Conservation (phyloP, 352 stramenopile species). For the Phytophthora pseudosyringae region DNA sequence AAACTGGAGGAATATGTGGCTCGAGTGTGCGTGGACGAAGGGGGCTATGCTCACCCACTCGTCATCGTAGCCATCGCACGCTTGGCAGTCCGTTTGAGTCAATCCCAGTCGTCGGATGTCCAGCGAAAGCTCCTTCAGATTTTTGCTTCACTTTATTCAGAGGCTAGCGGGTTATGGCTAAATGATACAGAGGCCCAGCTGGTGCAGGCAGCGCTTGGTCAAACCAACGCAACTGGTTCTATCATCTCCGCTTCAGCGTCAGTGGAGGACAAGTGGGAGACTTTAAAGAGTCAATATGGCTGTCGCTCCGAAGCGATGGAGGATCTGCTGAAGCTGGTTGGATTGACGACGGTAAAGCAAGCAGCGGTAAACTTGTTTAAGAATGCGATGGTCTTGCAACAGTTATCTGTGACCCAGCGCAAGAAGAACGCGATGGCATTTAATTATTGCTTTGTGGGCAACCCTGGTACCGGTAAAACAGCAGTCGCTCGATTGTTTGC, state of each 20-base stretch:
- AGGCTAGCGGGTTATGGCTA: conserved; percentile 54
- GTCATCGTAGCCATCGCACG: conserved; percentile 63
- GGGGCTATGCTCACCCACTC: conserved; percentile 49
- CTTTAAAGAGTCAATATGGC: conserved; percentile 54
- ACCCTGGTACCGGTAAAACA: conserved; percentile 80
- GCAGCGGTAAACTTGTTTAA: conserved; percentile 80
- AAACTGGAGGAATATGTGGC: conserved; percentile 54
- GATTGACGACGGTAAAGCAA: conserved; percentile 84
- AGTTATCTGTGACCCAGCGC: conserved; percentile 55
- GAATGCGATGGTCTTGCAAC: conserved; percentile 61
- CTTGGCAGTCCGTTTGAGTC: conserved; percentile 33
- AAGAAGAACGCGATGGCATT: conserved; percentile 77
- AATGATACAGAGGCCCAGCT: conserved; percentile 34
- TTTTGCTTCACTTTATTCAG: conserved; percentile 62
- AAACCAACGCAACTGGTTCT: background rate
- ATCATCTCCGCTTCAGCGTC: conserved; percentile 3
- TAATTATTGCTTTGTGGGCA: conserved; percentile 84
- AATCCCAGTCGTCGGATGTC: conserved; percentile 17
- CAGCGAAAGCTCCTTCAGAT: conserved; percentile 50
- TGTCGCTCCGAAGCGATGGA: conserved; percentile 80
- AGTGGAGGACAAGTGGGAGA: conserved; percentile 65
- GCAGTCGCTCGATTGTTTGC: conserved; percentile 87
- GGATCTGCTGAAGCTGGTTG: conserved; percentile 80
- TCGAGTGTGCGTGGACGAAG: conserved; percentile 9
- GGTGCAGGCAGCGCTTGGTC: background rate